These are phyloP conservation scores for Phyllosticta paracitricarpa DNA, from an alignment of 2,329 filamentous ascomycete genomes.

Conservation along the genomic window DNA sequence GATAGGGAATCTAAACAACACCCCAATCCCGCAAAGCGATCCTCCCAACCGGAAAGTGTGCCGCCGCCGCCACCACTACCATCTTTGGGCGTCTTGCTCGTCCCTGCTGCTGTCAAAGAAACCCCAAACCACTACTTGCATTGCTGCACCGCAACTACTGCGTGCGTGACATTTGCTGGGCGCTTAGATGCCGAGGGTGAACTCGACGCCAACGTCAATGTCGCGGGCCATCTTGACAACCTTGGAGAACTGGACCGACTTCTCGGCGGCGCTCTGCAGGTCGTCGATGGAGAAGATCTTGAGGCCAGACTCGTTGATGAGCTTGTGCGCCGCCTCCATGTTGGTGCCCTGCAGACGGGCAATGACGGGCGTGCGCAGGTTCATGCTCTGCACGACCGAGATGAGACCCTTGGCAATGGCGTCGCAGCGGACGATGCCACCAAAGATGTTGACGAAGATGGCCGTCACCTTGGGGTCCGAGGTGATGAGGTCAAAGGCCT, in stretches of 20 bases:
- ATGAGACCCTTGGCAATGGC: slow-evolving; percentile 94
- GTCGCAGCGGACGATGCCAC: slow-evolving; percentile 96
- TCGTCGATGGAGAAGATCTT: slow-evolving; percentile 99
- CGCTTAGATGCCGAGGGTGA: slow-evolving; percentile 61
- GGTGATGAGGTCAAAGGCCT: slow-evolving; percentile 97
- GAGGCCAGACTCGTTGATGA: slow-evolving; percentile 92
- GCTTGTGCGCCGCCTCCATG: slow-evolving; percentile 84
- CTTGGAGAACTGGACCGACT: slow-evolving; percentile 97
- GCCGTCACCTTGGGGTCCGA: slow-evolving; percentile 96
- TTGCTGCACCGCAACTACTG: background rate
- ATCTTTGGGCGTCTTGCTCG: too few relatives aligned
- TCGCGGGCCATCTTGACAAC: slow-evolving; percentile 98
- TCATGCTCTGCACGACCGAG: slow-evolving; percentile 86
- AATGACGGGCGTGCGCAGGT: slow-evolving; percentile 93
- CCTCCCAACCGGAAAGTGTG: background rate
- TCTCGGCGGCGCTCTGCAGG: slow-evolving; percentile 93
- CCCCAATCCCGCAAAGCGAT: background rate
- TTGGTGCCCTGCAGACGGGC: slow-evolving; percentile 97
- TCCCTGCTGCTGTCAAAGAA: background rate
- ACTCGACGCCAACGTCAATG: slow-evolving; percentile 80
- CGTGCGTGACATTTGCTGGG: background rate
- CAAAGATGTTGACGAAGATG: slow-evolving; percentile 99
- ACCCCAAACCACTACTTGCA: background rate
- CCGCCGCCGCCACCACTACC: background rate
- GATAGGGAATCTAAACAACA: background rate